A percentile compares a stretch with the other conserved stretches of the same genome.
Conservation (phyloP, 23 red algal species). For the Chondrus crispus region DNA sequence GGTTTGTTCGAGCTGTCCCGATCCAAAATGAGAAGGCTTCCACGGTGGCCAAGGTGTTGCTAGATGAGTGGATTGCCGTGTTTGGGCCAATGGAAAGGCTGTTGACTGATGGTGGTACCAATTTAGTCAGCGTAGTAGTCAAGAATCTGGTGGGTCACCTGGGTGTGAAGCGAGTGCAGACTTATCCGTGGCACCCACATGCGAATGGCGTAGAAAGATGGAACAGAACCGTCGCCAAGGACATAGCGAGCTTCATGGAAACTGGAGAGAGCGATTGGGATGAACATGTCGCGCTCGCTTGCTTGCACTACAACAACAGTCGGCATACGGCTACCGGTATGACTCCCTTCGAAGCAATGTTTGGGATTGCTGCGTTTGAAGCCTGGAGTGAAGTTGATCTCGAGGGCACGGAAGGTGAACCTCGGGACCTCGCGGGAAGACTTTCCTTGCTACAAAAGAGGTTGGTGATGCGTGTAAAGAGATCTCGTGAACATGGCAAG, state of each 20-base stretch:
- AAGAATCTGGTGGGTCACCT: neutral
- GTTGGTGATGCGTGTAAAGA: neutral
- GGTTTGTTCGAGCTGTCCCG: neutral
- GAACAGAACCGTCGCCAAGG: neutral
- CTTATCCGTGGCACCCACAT: neutral
- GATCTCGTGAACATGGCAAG: neutral
- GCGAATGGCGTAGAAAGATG: neutral
- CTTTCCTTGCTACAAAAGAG: neutral
- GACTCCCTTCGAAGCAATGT: neutral
- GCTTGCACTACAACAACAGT: neutral
- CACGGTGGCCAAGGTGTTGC: neutral
- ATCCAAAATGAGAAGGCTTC: neutral
- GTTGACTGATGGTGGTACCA: neutral
- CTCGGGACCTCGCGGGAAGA: neutral
- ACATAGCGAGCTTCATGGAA: neutral
- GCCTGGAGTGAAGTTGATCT: neutral
- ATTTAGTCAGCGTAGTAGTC: neutral
- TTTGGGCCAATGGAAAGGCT: neutral
- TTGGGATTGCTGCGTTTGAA: conserved; percentile 5
- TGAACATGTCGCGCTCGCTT: neutral
- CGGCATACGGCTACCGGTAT: neutral
- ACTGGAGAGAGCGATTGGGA: neutral
- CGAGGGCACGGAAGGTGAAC: neutral
- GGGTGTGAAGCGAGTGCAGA: neutral
- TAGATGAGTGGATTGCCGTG: neutral